Evolutionary conservation across 257 asterid species (phyloP), one percentile per base, ranked within the genome.

Genomic region (Gardenia jasminoides): DNA sequence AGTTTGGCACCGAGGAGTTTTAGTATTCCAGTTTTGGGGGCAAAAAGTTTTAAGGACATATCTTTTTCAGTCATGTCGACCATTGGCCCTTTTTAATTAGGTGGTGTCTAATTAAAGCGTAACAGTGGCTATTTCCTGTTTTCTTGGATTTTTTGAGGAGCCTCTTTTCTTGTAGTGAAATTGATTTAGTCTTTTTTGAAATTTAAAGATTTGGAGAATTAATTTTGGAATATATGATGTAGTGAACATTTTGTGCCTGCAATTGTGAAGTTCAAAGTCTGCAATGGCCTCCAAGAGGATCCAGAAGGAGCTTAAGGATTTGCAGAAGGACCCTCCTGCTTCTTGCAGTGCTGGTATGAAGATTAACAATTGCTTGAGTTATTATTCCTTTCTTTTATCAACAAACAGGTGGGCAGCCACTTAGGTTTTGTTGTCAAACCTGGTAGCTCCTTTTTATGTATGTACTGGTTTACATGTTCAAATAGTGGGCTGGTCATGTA

Each of bases 291-390:
- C 86, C 26, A 83, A 83, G 77, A 80, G 86, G 82, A 83, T 83
- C 48, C 86, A 76, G 66, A 83, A 83, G 48, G 86, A 83, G 47
- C 82, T 83, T 36, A 83, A 83, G 84, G 86, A 83, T 30, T 65
- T 83, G 75, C 84, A 79, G 79, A 83, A 80, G 74, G 86, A 83
- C 41, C 86, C 86, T 72, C 86, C 86, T 58, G 80, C 75, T 72
- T 83, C 86, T 58, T 83, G 86, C 80, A 83, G 86, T 47, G 86
- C 86, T 80, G 86, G 86, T 83, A 64, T 64, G 67, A n/a, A n/a
- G n/a, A 28, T 64, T 64, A 4, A 10, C 4, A 28, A 10, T 64
- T 64, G 1, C 69, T 30, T 28, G 1, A 64, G 11, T 64, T 30
- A 5, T 30, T 30, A 1, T 54, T 54, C 7, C 22, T 22, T 7